Evolutionary conservation across 1,284 basidiomycete genomes (phyloP), one percentile per base, ranked within the genome.

Genomic region (Irpex sp.): DNA sequence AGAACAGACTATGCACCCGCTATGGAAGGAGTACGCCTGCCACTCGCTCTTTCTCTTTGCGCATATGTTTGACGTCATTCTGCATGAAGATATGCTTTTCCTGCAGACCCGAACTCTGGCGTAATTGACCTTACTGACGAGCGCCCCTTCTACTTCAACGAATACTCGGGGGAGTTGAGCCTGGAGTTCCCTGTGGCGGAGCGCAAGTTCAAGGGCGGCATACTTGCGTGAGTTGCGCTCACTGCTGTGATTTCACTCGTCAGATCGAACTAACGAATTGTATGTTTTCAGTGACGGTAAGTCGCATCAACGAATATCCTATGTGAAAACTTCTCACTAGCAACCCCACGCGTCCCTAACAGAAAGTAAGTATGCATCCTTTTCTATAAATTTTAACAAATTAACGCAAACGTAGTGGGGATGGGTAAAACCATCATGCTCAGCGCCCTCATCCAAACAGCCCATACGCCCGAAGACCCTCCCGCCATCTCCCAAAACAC

Each of bases 401-500:
- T 55, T 57, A 9, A 47, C 17, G 49, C 21, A 34, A 17, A 17
- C n/a, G 57, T 51, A 91, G 86, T 91, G 93, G 94, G 96, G 7
- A 93, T 98, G 87, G 97, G 97, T 3, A 99, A 99, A 79, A 98
- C 97, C 0, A 96, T 97, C 71, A 97, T 97, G 94, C 79, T 98
- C 59, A 93, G 96, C 1, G 89, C 94, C 9, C 84, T 98, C 47
- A 91, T 98, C 31, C 95, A 97, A 69, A 88, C 87, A 9, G 93
- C 91, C 66, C 83, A 82, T 48, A 82, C 81, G 17, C 75, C 79
- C 1, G 81, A 83, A 52, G 57, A 48, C 64, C 64, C 74, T 49
- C 72, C 77, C 31, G 65, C 68, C 0, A 72, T 75, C 31, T 34
- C 31, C 1, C 76, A 75, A 5, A 62, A 66, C 31, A 69, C 75